These are phyloP conservation scores for Vicia sativa DNA, from an alignment of 306 rosid genomes.

Conservation along the genomic window DNA sequence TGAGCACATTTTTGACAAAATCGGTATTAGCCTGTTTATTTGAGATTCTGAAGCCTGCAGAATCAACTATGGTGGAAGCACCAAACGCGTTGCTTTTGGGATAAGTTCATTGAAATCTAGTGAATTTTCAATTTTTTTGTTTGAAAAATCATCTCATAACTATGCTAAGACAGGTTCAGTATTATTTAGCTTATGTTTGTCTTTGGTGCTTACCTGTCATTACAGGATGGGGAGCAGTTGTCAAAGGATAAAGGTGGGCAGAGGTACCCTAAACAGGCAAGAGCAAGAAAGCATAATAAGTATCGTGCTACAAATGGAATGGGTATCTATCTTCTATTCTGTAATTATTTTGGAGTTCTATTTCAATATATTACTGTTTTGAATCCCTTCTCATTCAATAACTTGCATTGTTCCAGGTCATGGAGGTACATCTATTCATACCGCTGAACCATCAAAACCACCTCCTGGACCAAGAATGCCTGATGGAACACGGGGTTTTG, in stretches of 20 bases:
- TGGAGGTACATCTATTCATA: conserved; percentile 62
- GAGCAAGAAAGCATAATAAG: conserved; percentile 71
- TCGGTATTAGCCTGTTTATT: not conserved
- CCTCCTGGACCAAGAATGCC: conserved; percentile 99
- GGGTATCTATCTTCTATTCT: conserved; percentile 49
- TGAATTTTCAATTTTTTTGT: not conserved
- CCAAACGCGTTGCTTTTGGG: not conserved
- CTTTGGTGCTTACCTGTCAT: conserved; percentile 31
- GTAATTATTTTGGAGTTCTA: not conserved
- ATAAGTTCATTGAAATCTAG: not conserved
- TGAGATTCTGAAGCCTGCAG: conserved; percentile 1
- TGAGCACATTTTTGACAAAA: not conserved
- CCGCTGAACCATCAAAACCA: conserved; percentile 70
- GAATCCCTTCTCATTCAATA: conserved; percentile 17
- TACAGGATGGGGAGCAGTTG: conserved; percentile 62
- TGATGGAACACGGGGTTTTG: conserved; percentile 92
- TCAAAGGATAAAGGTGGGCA: conserved; percentile 74
- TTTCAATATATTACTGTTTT: not conserved
- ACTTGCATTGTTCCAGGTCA: conserved; percentile 60
- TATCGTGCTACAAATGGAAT: conserved; percentile 69
- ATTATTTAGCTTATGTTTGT: conserved; percentile 23
- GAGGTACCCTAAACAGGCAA: conserved; percentile 65
- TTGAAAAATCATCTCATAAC: not conserved
- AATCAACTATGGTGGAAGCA: not conserved
- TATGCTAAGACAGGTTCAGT: conserved; percentile 14